phyloP scores from a whole-genome alignment of 768 basidiomycete genomes.

The Leucocoprinus leucothites region DNA sequence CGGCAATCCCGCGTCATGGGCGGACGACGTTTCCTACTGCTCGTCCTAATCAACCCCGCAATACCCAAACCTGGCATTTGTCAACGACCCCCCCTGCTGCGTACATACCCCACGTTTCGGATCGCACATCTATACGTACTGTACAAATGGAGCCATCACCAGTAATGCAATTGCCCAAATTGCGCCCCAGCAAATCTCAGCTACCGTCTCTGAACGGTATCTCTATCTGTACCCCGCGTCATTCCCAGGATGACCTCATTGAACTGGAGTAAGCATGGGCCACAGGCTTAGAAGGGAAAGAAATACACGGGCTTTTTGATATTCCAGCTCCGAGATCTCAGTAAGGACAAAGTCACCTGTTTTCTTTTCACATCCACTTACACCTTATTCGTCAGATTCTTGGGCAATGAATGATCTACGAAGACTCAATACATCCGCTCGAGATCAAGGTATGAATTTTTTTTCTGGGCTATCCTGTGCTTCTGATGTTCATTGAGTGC shows the following conservation, averaged over 20 bases:
- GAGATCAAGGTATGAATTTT: too few relatives aligned
- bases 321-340: background rate
- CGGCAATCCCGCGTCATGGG: background rate
- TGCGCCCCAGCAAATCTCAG: conserved; percentile 21
- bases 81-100: conserved; percentile 31
- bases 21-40: too few relatives aligned
- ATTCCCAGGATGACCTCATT: background rate
- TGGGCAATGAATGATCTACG: too few relatives aligned
- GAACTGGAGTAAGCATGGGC: background rate
- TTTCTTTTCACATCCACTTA: background rate
- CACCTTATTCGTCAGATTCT: too few relatives aligned
- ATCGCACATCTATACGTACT: conserved; percentile 39
- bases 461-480: too few relatives aligned
- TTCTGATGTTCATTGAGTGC: too few relatives aligned
- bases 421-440: too few relatives aligned
- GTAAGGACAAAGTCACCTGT: background rate
- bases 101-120: conserved; percentile 30
- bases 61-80: conserved; percentile 20
- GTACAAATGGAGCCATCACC: conserved; percentile 54
- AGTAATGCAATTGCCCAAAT: conserved; percentile 43
- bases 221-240: background rate
- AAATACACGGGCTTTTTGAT: background rate
- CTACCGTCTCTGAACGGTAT: conserved; percentile 16
- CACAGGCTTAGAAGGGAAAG: background rate
- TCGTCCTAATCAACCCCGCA: conserved; percentile 10